Conservation (phyloP, 2,329 filamentous ascomycete species). For the Pyrenochaeta sp. region DNA sequence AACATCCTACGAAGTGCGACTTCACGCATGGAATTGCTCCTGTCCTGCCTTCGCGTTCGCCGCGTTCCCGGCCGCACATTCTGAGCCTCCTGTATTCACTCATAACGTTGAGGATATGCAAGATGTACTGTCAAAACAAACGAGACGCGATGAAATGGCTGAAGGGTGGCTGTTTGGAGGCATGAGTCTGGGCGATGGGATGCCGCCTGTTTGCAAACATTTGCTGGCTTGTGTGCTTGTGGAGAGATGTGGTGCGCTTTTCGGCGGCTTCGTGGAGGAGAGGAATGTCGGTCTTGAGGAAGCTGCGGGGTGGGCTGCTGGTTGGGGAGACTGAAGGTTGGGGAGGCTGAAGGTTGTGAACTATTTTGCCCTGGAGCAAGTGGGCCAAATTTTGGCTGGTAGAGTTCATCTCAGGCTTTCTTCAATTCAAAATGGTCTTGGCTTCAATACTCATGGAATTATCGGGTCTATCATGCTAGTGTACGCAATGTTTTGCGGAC, state of each 20-base stretch:
- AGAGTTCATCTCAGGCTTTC: too few relatives aligned
- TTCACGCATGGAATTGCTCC: slow-evolving; percentile 83
- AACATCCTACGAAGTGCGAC: slow-evolving; percentile 71
- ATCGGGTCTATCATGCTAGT: background rate
- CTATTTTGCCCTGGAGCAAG: background rate
- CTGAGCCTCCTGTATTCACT: slow-evolving; percentile 13
- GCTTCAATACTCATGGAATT: background rate
- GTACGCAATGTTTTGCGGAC: too few relatives aligned
- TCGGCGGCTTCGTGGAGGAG: slow-evolving; percentile 65
- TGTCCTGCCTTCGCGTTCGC: slow-evolving; percentile 85
- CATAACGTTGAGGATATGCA: background rate
- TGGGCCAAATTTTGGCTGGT: background rate
- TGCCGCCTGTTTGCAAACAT: slow-evolving; percentile 81
- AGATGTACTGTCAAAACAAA: background rate
- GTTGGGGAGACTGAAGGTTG: slow-evolving; percentile 40
- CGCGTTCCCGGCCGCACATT: slow-evolving; percentile 61
- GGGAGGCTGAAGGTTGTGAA: background rate
- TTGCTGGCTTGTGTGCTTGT: slow-evolving; percentile 81
- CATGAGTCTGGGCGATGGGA: slow-evolving; percentile 48
- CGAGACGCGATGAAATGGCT: background rate
- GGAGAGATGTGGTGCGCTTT: slow-evolving; percentile 66
- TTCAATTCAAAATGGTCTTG: too few relatives aligned
- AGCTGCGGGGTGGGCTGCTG: slow-evolving; percentile 71
- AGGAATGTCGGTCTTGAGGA: slow-evolving; percentile 67
- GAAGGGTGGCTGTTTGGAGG: slow-evolving; percentile 51